Evolutionary conservation across 2,329 filamentous ascomycete genomes (phyloP).

Genomic region (Colletotrichum noveboracense): DNA sequence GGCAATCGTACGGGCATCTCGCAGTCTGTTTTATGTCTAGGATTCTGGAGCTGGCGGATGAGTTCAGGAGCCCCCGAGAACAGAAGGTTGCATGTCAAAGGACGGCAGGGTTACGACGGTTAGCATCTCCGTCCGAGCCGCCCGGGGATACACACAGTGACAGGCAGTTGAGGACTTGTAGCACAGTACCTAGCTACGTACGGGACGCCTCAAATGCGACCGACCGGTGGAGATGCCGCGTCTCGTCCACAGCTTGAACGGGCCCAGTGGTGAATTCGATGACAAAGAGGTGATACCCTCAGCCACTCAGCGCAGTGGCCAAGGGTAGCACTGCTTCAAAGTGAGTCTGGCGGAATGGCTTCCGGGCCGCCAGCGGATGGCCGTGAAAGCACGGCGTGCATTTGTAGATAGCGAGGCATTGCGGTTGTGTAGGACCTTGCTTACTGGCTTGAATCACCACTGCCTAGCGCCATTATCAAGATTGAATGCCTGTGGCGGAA

Average conservation of each 20-base stretch:
- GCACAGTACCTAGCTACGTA: background rate
- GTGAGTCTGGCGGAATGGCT: background rate
- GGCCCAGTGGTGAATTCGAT: background rate
- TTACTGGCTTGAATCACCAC: background rate
- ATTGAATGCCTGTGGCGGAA: background rate
- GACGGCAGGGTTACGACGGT: background rate
- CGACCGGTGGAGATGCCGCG: background rate
- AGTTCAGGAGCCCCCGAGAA: background rate
- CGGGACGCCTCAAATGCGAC: background rate
- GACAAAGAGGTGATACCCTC: background rate
- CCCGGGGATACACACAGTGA: background rate
- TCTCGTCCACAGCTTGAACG: background rate
- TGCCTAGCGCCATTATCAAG: background rate
- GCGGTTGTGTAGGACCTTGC: background rate
- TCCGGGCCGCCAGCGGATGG: background rate
- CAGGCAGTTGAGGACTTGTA: background rate
- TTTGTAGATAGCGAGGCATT: background rate
- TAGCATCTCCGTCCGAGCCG: conserved; percentile 8
- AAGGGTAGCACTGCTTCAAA: background rate
- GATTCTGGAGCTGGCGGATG: background rate
- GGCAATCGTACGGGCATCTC: background rate
- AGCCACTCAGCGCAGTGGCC: background rate
- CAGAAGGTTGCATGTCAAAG: background rate
- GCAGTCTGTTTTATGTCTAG: background rate
- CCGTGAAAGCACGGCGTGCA: background rate